A percentile compares a stretch with the other conserved stretches of the same genome.
Conservation (phyloP, 371 early-diverging fungal species). For the Cokeromyces recurvatus region DNA sequence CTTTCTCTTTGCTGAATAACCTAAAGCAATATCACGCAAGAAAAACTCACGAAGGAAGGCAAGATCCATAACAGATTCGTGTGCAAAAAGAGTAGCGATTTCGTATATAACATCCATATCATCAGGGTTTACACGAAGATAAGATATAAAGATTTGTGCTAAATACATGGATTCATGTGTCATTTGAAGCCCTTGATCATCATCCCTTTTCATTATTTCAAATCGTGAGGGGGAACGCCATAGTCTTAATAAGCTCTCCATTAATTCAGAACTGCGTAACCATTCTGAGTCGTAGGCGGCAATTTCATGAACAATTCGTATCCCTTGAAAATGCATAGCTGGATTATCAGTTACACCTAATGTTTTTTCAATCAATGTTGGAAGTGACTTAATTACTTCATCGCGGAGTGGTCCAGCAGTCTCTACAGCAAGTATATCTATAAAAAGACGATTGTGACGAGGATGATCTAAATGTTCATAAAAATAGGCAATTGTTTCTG, state of each 20-base stretch:
- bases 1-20: slow-evolving; percentile 53
- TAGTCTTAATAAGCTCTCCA: slow-evolving; percentile 51
- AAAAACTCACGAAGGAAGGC: slow-evolving; percentile 60
- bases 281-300: slow-evolving; percentile 54
- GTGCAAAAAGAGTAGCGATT: slow-evolving; percentile 65
- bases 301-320: slow-evolving; percentile 61
- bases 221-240: slow-evolving; percentile 59
- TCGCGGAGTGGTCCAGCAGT: slow-evolving; percentile 64
- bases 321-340: slow-evolving; percentile 54
- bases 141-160: slow-evolving; percentile 50
- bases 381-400: slow-evolving; percentile 61
- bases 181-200: slow-evolving; percentile 42
- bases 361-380: slow-evolving; percentile 54
- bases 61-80: slow-evolving; percentile 68
- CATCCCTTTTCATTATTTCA: slow-evolving; percentile 48
- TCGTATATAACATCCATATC: slow-evolving; percentile 74
- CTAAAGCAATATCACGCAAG: slow-evolving; percentile 60
- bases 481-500: slow-evolving; percentile 85
- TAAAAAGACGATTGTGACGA: slow-evolving; percentile 62
- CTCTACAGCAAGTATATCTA: slow-evolving; percentile 61
- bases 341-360: slow-evolving; percentile 27
- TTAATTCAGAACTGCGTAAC: slow-evolving; percentile 44
- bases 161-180: slow-evolving; percentile 53
- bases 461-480: slow-evolving; percentile 62
- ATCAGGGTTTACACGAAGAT: slow-evolving; percentile 52